phyloP scores from a whole-genome alignment of 73 alveolate genomes.

The Paraurostyla sp. region DNA sequence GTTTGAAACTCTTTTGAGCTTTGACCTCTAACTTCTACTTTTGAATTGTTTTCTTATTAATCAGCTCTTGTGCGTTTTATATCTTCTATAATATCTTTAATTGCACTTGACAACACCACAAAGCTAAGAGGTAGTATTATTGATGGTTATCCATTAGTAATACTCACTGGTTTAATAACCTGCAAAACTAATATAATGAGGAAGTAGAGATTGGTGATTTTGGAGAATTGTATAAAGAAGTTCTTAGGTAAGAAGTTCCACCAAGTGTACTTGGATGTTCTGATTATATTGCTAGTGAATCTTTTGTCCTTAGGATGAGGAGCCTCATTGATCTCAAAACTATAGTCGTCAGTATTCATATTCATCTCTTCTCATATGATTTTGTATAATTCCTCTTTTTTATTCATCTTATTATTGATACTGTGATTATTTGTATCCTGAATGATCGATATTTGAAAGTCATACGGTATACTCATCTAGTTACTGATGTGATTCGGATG shows the following conservation, averaged over 20 bases:
- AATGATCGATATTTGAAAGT: too few species aligned
- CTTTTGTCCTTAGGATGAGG: neutral
- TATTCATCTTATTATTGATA: too few species aligned
- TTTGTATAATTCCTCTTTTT: too few species aligned
- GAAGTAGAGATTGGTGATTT: slow-evolving; percentile 89
- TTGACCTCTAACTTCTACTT: slow-evolving; percentile 47
- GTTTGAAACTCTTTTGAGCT: neutral
- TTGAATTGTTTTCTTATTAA: slow-evolving; percentile 83
- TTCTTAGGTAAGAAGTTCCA: slow-evolving; percentile 82
- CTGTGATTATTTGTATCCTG: too few species aligned
- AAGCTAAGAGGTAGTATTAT: slow-evolving; percentile 89
- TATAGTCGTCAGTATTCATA: too few species aligned
- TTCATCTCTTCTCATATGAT: too few species aligned
- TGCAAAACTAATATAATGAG: slow-evolving; percentile 80
- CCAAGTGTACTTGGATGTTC: slow-evolving; percentile 79
- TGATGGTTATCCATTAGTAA: slow-evolving; percentile 92
- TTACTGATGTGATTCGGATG: too few species aligned
- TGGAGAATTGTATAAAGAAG: slow-evolving; percentile 86
- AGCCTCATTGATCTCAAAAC: neutral
- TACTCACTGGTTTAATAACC: slow-evolving; percentile 86
- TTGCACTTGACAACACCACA: slow-evolving; percentile 88
- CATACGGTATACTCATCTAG: too few species aligned
- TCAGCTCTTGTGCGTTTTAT: slow-evolving; percentile 85
- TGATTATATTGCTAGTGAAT: slow-evolving; percentile 56
- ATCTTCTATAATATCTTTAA: slow-evolving; percentile 97